These are phyloP conservation scores for Mycena pura DNA, from an alignment of 768 basidiomycete species.

Conservation along the genomic window DNA sequence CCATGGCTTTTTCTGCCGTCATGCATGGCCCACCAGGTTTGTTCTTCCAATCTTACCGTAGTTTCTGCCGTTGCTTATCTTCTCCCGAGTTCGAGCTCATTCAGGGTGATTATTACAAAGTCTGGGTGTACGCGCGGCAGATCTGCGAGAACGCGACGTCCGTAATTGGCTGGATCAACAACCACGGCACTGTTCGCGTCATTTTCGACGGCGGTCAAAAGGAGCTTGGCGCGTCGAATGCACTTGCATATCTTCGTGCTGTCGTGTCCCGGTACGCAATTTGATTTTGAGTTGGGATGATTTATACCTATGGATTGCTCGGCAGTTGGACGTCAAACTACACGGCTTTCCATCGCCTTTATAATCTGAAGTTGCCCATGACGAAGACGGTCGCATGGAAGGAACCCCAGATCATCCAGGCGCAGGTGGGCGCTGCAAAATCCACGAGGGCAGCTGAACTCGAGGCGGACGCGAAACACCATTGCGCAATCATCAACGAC, in stretches of 20 bases:
- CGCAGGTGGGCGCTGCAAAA: no score
- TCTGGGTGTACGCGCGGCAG: conserved; percentile 26
- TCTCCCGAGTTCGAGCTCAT: neutral
- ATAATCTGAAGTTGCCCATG: no score
- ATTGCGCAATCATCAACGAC: no score
- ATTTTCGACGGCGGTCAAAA: conserved; percentile 32
- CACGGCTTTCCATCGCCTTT: no score
- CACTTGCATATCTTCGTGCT: conserved; percentile 13
- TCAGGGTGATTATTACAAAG: conserved; percentile 28
- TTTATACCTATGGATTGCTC: no score
- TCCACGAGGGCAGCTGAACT: no score
- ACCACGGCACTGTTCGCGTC: conserved; percentile 33
- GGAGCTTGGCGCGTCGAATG: conserved; percentile 23
- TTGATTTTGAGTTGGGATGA: no score
- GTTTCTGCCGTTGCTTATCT: neutral
- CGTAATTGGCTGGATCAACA: conserved; percentile 35
- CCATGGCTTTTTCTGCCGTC: conserved; percentile 1
- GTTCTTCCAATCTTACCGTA: neutral
- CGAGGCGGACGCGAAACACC: no score
- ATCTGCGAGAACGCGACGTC: conserved; percentile 33
- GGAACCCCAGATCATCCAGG: no score
- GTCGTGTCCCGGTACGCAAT: no score
- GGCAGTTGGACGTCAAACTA: no score
- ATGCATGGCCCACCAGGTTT: conserved; percentile 14
- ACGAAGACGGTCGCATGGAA: no score